These are phyloP conservation scores for Cephaloascus fragrans DNA, from an alignment of 805 yeast genomes.

Conservation along the genomic window DNA sequence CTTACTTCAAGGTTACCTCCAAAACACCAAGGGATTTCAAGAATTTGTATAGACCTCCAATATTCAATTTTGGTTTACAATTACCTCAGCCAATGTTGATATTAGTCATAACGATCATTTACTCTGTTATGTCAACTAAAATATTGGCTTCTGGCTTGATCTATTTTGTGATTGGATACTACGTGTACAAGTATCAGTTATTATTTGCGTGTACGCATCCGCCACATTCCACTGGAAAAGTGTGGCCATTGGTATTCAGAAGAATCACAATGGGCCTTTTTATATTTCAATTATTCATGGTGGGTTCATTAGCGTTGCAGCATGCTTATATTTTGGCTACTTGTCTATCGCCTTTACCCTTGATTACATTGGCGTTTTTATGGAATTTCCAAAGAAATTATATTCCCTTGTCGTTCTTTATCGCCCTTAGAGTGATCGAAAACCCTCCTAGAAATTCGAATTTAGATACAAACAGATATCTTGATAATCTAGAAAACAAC, in stretches of 20 bases:
- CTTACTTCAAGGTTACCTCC: constrained; percentile 53
- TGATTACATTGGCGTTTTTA: constrained; percentile 52
- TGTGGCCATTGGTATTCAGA: constrained; percentile 86
- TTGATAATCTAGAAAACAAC: not conserved
- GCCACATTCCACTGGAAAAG: constrained; percentile 93
- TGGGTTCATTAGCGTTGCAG: constrained; percentile 78
- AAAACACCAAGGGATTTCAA: constrained; percentile 79
- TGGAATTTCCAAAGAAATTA: constrained; percentile 80
- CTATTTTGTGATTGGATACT: constrained; percentile 78
- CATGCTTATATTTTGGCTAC: constrained; percentile 71
- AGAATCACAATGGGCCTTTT: constrained; percentile 73
- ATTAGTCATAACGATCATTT: constrained; percentile 73
- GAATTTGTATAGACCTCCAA: constrained; percentile 76
- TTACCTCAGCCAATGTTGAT: constrained; percentile 88
- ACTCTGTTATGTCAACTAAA: constrained; percentile 84
- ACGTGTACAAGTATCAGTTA: constrained; percentile 84
- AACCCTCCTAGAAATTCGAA: constrained; percentile 19
- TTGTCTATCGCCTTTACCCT: constrained; percentile 66
- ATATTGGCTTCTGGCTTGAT: constrained; percentile 76
- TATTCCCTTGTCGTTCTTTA: constrained; percentile 72
- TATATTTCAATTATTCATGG: constrained; percentile 85
- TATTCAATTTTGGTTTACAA: constrained; percentile 82
- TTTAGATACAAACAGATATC: constrained; percentile 5
- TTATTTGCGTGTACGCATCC: constrained; percentile 89
- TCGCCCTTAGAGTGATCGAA: constrained; percentile 76